phyloP scores from a whole-genome alignment of 768 basidiomycete species.

The Crassisporium funariophilum region DNA sequence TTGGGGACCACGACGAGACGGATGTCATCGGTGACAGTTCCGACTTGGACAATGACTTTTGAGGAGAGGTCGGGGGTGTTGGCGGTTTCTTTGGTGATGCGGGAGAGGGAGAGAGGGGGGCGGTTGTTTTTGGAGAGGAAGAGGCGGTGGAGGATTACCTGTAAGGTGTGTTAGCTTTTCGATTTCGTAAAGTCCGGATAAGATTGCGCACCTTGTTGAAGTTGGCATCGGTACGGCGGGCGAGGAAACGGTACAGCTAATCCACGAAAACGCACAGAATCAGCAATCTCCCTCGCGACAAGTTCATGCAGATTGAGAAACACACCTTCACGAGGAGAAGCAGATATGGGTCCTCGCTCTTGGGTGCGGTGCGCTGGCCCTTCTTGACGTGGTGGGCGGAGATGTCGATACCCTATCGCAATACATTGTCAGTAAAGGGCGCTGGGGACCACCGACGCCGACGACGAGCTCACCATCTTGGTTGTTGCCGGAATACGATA shows the following conservation, averaged over 20 bases:
- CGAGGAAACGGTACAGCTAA: conserved; percentile 98
- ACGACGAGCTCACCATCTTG: conserved; percentile 80
- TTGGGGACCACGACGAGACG: conserved; percentile 87
- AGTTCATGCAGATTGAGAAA: conserved; percentile 16
- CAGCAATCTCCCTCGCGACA: background rate
- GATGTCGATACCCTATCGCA: conserved; percentile 91
- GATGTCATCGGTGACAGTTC: conserved; percentile 94
- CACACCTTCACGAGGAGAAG: conserved; percentile 94
- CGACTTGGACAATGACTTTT: conserved; percentile 89
- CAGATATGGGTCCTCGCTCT: conserved; percentile 99
- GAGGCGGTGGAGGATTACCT: conserved; percentile 94
- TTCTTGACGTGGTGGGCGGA: conserved; percentile 98
- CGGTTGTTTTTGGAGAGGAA: conserved; percentile 98
- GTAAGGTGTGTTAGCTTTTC: conserved; percentile 3
- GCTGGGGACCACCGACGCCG: conserved; percentile 26
- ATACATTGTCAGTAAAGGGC: conserved; percentile 20
- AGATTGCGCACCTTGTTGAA: conserved; percentile 92
- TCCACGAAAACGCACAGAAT: conserved; percentile 11
- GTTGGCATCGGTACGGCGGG: conserved; percentile 90
- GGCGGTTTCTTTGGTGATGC: conserved; percentile 82
- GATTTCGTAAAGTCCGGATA: background rate
- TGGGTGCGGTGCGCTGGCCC: conserved; percentile 90
- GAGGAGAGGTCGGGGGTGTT: conserved; percentile 64
- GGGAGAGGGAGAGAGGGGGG: conserved; percentile 92
- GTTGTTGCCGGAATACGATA: conserved; percentile 59